phyloP scores from a whole-genome alignment of 23 red algal species.

The Agarophyton chilense region DNA sequence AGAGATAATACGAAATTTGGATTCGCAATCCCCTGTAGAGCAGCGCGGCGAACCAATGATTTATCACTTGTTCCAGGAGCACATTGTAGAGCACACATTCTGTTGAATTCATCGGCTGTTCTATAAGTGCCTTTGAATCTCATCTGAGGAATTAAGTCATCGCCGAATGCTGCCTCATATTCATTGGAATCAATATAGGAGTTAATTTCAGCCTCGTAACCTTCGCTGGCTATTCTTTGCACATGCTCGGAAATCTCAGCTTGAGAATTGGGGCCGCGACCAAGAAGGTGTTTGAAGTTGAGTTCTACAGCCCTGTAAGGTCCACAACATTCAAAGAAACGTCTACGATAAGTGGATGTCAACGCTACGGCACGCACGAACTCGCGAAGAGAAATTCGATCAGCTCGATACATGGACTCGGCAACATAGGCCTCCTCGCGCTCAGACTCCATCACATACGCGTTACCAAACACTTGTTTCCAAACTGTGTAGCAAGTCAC shows the following conservation, averaged over 20 bases:
- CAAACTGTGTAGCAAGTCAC: conserved; percentile 42
- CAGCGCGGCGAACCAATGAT: conserved; percentile 43
- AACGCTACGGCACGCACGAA: conserved; percentile 81
- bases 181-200: conserved; percentile 80
- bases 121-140: conserved; percentile 77
- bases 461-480: conserved; percentile 91
- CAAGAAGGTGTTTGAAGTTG: conserved; percentile 88
- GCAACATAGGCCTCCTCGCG: conserved; percentile 54
- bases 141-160: conserved; percentile 57
- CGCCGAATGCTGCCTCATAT: conserved; percentile 81
- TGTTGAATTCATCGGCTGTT: conserved; percentile 69
- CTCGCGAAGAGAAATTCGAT: conserved; percentile 68
- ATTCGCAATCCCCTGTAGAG: conserved; percentile 28
- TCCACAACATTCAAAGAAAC: conserved; percentile 81
- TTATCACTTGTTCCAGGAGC: conserved; percentile 73
- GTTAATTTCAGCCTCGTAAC: conserved; percentile 81
- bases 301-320: conserved; percentile 83
- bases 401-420: conserved; percentile 78
- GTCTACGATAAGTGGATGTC: conserved; percentile 75
- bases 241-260: conserved; percentile 72
- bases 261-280: conserved; percentile 68
- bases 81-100: conserved; percentile 68
- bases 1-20: conserved; percentile 78
- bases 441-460: conserved; percentile 87
- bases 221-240: conserved; percentile 62